Evolutionary conservation across 441 rosid species (phyloP), one percentile per base, ranked within the genome.

Genomic region (Hura crepitans): DNA sequence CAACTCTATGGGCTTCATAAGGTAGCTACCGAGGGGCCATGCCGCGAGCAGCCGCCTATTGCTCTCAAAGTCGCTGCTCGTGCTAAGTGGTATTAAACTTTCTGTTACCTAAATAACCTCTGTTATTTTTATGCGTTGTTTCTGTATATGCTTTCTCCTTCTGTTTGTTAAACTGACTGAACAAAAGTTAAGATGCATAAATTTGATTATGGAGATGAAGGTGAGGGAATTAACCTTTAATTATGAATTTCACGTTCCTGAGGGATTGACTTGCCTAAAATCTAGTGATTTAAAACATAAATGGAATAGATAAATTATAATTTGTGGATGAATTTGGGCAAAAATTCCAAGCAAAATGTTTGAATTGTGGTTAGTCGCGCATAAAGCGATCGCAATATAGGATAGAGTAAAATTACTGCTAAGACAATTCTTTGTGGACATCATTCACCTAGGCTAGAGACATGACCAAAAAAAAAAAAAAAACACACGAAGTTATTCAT

Each of bases 1-100:
- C 87, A 89, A 84, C 86, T 95, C 25, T 92, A 95, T 27, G 98
- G 91, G 7, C 82, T 92, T 75, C 91, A 92, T 69, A 95, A 95
- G 84, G 84, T 90, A 66, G 96, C 93, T 73, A 95, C 96, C 0
- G 96, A 95, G 74, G 99, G 99, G 27, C 93, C 98, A 3, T 95
- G 99, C 70, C 88, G 77, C 78, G 73, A 88, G 73, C 92, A 92
- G 60, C 92, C 91, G 68, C 99, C 99, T 22, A 83, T 94, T 25
- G 85, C 93, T 33, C 84, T 95, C 81, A 90, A 92, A 79, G 79
- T 95, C 81, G 82, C 96, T 53, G 97, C 99, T 69, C 91, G 99
- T 35, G 93, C 98, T 68, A 90, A 95, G 84, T 95, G 99, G 99
- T 92, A 82, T 68, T 65, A 75, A 84, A 64, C 71, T 67, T 72